These are phyloP conservation scores for Plantago elongata DNA, from an alignment of 257 asterid genomes.

Conservation along the genomic window DNA sequence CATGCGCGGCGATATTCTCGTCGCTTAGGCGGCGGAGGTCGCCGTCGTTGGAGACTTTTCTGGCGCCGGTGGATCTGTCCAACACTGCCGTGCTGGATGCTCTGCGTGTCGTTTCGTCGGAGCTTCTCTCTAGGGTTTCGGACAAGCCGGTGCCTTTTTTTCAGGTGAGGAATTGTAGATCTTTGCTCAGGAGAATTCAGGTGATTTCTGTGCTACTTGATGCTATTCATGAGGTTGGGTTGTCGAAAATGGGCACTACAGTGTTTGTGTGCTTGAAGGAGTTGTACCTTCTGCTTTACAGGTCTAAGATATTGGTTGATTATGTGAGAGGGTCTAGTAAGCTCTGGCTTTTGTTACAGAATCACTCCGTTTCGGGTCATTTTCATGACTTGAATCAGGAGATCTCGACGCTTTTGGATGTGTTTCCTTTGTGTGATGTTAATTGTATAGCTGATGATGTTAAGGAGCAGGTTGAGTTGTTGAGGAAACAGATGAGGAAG, in stretches of 20 bases:
- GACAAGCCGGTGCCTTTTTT: conserved; percentile 38
- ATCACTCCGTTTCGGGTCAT: conserved; percentile 66
- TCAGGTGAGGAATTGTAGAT: conserved; percentile 53
- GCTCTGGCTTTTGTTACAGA: conserved; percentile 83
- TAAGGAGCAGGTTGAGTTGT: conserved; percentile 60
- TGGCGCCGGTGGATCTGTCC: conserved; percentile 75
- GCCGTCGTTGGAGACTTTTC: conserved; percentile 75
- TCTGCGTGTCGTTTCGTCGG: conserved; percentile 42
- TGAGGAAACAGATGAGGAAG: conserved; percentile 57
- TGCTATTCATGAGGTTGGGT: conserved; percentile 43
- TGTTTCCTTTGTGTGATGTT: conserved; percentile 53
- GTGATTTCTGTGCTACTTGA: conserved; percentile 56
- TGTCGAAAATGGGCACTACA: conserved; percentile 32
- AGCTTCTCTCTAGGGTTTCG: conserved; percentile 45
- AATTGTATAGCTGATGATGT: conserved; percentile 50
- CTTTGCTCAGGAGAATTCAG: conserved; percentile 64
- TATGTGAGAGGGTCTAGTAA: conserved; percentile 64
- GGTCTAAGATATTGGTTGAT: conserved; percentile 78
- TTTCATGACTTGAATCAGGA: conserved; percentile 83
- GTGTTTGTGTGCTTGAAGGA: conserved; percentile 78
- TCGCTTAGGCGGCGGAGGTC: conserved; percentile 83
- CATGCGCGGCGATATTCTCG: conserved; percentile 78
- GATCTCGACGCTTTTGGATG: conserved; percentile 80
- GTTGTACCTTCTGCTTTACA: conserved; percentile 82
- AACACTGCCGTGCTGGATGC: conserved; percentile 49